Evolutionary conservation across 768 basidiomycete species (phyloP), one percentile per base, ranked within the genome.

Genomic region (Amylocystis lapponica): DNA sequence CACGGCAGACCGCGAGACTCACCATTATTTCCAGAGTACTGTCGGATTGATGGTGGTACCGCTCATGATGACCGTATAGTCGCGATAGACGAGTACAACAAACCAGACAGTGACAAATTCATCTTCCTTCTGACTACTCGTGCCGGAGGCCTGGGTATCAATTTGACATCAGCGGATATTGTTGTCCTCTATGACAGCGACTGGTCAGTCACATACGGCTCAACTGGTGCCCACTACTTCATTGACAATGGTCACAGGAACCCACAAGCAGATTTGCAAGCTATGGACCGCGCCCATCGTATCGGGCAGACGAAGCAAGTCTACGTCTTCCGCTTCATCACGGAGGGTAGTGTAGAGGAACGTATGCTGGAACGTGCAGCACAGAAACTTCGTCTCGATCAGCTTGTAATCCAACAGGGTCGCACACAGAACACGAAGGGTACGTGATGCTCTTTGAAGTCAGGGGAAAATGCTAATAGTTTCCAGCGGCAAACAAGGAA

Each of bases 261-360:
- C 62, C 95, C 96, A 2, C 96, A 99, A 67, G 96, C 95, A 2
- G 96, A 99, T 69, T 66, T 99, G 35, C 96, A 99, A 61, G 96
- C 96, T 4, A 97, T 96, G 95, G 93, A 98, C 58, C 87, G 92
- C 45, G 94, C 94, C 0, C 93, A 95, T 67, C 87, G 92, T 44
- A 95, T 95, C 48, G 93, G 93, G 3, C 93, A 97, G 66, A 95
- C 89, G 34, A 97, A 95, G 66, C 93, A 97, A 64, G 94, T 96
- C 16, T 94, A 92, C 55, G 94, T 96, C 4, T 98, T 90, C 71
- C 71, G 94, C n/a, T 95, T 96, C 63, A 85, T 96, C 54, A 95
- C 94, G 0, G 90, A 95, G 66, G 88, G 86, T 36, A 93, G 90
- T 44, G 94, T 96, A 6, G 94, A 96, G 64, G 93, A 96, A 66